Base-by-base conservation (phyloP, 2,329 filamentous ascomycete genomes). In the Penicillium oxalicum region DNA sequence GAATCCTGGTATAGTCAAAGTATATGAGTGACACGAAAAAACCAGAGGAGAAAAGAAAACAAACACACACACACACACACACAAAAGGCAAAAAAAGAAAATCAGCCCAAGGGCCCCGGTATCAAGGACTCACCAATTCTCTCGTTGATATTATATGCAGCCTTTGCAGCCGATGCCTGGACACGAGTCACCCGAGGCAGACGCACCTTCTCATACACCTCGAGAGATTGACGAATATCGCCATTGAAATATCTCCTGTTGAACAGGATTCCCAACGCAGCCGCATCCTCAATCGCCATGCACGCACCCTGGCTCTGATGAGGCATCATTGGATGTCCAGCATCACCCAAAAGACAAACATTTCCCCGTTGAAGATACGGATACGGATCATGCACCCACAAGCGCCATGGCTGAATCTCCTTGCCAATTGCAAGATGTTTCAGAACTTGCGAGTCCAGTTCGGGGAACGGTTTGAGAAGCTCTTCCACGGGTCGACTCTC, bases 301-400 rank as follows among this genome's bases (percentile, higher is more conserved):
- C 81, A 84, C 0, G 82, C 82, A 4, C 83, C 83, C 63, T 87
- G 83, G 48, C 79, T 82, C 61, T 86, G 83, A 59, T 87, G 77
- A 1, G 83, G 82, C 77, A 86, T 80, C 80, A 84, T 84, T 2
- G 83, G 83, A 58, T 86, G 82, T 2, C 75, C 82, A 7, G 84
- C 83, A 60, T 87, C 84, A 4, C 84, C 84, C 9, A 87, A 62
- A 0, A 87, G 66, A 45, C 79, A 82, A 1, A 77, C 75, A 26
- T 65, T 71, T 9, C 65, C 68, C 55, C 78, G 78, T 36, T 73
- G 67, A 48, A 80, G 70, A 55, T 81, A 79, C 0, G 77, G 76
- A 53, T 86, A 86, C 1, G 81, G 81, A 28, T 78, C 66, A 62
- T 86, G 83, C 13, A 82, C 73, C 75, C 77, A 84, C n/a, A 87